These are phyloP conservation scores for Apocynum venetum DNA, from an alignment of 257 asterid species.

Conservation along the genomic window DNA sequence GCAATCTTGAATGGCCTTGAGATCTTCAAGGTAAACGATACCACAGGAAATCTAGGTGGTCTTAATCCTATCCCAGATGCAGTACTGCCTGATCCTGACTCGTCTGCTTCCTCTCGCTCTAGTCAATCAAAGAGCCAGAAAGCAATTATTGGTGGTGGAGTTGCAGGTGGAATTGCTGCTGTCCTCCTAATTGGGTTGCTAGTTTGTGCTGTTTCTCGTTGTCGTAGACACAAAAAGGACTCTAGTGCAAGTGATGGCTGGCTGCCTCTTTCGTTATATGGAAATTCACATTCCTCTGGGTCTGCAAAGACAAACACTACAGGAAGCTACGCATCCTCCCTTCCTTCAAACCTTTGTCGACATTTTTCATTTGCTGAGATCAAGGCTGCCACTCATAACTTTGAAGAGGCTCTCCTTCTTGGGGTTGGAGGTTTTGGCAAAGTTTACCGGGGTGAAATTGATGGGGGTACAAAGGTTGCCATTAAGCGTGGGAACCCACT, in stretches of 20 bases:
- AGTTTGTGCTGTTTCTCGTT: constrained; percentile 36
- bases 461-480: constrained; percentile 81
- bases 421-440: constrained; percentile 94
- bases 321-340: constrained; percentile 78
- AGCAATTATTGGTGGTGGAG: constrained; percentile 66
- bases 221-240: constrained; percentile 44
- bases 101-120: constrained; percentile 19
- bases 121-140: constrained; percentile 31
- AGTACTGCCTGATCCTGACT: constrained; percentile 26
- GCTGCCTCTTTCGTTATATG: constrained; percentile 85
- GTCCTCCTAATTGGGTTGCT: constrained; percentile 53
- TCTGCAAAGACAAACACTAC: constrained; percentile 78
- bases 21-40: constrained; percentile 60
- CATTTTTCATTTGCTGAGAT: constrained; percentile 86
- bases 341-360: constrained; percentile 80
- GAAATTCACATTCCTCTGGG: constrained; percentile 74
- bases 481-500: constrained; percentile 93
- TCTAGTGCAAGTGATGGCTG: constrained; percentile 72
- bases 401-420: constrained; percentile 70
- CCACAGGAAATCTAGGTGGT: constrained; percentile 71
- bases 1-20: constrained; percentile 86
- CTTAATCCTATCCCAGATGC: constrained; percentile 69
- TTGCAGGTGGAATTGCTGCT: constrained; percentile 77
- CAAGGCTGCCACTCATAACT: constrained; percentile 75
- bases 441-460: constrained; percentile 79